Evolutionary conservation across 768 basidiomycete genomes (phyloP).

Genomic region (Clavaria fumosa): DNA sequence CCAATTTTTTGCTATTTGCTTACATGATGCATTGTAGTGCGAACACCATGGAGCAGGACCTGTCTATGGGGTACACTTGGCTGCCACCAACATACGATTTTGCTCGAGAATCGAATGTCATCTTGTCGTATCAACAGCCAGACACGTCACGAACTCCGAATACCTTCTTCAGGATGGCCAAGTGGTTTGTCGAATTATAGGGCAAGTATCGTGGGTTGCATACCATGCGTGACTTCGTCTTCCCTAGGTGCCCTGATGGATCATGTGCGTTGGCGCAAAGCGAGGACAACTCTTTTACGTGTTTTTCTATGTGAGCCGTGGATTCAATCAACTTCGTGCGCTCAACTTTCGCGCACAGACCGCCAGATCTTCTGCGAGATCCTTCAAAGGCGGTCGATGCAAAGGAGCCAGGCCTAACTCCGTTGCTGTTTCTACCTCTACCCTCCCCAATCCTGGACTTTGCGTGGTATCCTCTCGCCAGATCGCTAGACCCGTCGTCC

Average conservation of each 20-base stretch:
- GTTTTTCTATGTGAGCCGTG: slow-evolving; percentile 31
- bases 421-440: slow-evolving; percentile 33
- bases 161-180: neutral
- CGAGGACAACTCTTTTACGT: slow-evolving; percentile 53
- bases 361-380: neutral
- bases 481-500: slow-evolving; percentile 34
- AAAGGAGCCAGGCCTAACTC: no score
- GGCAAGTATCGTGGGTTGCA: neutral
- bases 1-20: no score
- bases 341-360: neutral
- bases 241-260: slow-evolving; percentile 59
- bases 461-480: slow-evolving; percentile 75
- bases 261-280: slow-evolving; percentile 49
- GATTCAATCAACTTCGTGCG: slow-evolving; percentile 1
- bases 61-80: no score
- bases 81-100: no score
- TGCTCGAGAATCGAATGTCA: no score
- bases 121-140: no score
- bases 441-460: slow-evolving; percentile 65
- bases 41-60: no score
- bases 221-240: neutral
- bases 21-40: no score
- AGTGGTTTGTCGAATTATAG: neutral
- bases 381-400: neutral
- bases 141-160: no score